Evolutionary conservation across 2,329 filamentous ascomycete species (phyloP), one percentile per base, ranked within the genome.

Genomic region (Aspergillus sp.): DNA sequence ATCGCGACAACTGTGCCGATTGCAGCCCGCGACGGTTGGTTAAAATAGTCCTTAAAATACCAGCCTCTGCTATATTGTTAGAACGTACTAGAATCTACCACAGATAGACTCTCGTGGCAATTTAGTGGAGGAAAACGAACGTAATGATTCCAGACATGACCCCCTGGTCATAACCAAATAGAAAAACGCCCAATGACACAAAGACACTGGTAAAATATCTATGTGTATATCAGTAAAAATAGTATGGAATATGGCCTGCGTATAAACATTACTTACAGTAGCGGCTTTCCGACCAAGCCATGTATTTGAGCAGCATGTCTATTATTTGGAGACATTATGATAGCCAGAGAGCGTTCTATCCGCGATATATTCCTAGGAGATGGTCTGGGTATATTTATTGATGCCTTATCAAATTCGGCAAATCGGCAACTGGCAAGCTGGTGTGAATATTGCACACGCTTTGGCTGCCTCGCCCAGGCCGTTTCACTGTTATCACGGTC

Each of bases 1-100:
- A 98, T 97, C 53, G 93, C 91, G 45, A 98, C 93, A 85, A 97
- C 97, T 27, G 90, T 97, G 47, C 91, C 93, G 46, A 98, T 84
- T 65, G 95, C 82, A 37, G 90, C 88, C 57, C 81, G 81, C 26
- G 88, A 85, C 13, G 93, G 93, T 58, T 97, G 83, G 59, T 90
- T 77, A 70, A 98, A 97, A 67, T 95, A 95, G 64, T 90, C 82
- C 66, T 85, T 88, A 66, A 98, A 98, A 66, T 86, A 87, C 7
- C 82, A 78, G 51, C 90, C 90, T 45, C 90, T 96, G 43, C 26
- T 31, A 27, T 44, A 12, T 11, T 34, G 49, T 59, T 44, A 58
- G 53, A 48, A 32, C 12, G 30, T 38, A 8, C 19, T n/a, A 29
- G 31, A 32, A 30, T 37, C 7, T 11, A 30, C 19, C 19, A 19